Conservation (phyloP, 441 rosid species). For the Geranium incanum region DNA sequence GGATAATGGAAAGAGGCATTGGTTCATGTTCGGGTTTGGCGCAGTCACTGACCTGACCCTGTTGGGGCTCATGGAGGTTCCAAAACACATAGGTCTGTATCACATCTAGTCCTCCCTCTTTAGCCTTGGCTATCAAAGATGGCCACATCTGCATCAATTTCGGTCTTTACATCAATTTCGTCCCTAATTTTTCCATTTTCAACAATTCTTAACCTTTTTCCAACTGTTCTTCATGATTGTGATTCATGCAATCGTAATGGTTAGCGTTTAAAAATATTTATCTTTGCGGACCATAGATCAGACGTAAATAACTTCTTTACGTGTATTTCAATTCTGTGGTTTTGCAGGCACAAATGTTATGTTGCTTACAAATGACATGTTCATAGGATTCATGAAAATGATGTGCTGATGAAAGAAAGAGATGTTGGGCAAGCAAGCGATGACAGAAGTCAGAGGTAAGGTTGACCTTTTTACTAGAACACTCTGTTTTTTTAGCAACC, state of each 20-base stretch:
- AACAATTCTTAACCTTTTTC: background rate
- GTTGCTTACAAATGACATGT: slow-evolving; percentile 1
- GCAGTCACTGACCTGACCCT: slow-evolving; percentile 44
- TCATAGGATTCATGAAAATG: background rate
- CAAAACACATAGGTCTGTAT: slow-evolving; percentile 86
- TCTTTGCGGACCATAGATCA: too few species aligned
- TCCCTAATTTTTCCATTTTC: too few species aligned
- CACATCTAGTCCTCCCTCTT: slow-evolving; percentile 79
- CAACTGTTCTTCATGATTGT: background rate
- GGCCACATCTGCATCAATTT: slow-evolving; percentile 66
- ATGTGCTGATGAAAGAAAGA: background rate
- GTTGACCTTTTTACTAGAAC: background rate
- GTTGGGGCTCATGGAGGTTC: slow-evolving; percentile 75
- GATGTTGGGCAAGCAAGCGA: background rate
- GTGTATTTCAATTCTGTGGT: too few species aligned
- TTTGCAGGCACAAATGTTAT: background rate
- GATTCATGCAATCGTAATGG: background rate
- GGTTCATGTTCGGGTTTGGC: background rate
- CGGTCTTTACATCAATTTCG: background rate
- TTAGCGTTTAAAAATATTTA: too few species aligned
- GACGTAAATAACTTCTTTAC: too few species aligned
- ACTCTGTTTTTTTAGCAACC: too few species aligned
- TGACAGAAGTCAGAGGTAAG: background rate
- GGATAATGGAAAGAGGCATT: background rate
- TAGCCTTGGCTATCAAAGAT: slow-evolving; percentile 57